A percentile compares a stretch with the other conserved stretches of the same genome.
phyloP scores from a whole-genome alignment of 176 grass and related monocot species.

The Guadua angustifolia region DNA sequence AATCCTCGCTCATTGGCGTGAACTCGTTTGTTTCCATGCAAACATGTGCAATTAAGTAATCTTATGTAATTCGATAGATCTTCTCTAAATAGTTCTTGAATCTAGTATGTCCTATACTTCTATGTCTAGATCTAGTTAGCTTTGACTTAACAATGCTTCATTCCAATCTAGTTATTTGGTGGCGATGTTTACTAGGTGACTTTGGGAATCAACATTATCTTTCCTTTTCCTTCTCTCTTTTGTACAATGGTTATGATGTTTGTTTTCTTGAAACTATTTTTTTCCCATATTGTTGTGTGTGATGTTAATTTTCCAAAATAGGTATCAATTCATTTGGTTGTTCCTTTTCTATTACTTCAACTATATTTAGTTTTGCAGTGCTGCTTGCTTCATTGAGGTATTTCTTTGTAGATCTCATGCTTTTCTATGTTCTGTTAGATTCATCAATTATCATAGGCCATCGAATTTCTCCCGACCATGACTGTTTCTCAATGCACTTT shows the following conservation, averaged over 20 bases:
- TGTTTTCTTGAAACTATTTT: constrained; percentile 14
- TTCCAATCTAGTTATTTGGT: constrained; percentile 2
- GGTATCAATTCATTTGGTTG: neutral
- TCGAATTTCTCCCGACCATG: neutral
- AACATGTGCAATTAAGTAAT: constrained; percentile 11
- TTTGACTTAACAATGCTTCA: constrained; percentile 22
- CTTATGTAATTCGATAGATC: constrained; percentile 22
- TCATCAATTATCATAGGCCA: neutral
- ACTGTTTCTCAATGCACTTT: neutral
- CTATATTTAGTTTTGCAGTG: constrained; percentile 17
- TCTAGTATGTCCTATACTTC: neutral
- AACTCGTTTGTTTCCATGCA: constrained; percentile 7
- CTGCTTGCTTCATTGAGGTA: constrained; percentile 10
- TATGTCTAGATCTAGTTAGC: constrained; percentile 29
- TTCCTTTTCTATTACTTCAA: neutral
- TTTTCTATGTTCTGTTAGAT: constrained; percentile 20
- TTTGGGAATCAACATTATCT: constrained; percentile 9
- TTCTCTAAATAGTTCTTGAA: constrained; percentile 13
- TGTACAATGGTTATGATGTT: constrained; percentile 5
- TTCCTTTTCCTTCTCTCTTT: neutral
- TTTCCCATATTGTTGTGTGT: neutral
- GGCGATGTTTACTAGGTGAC: constrained; percentile 5
- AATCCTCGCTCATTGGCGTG: neutral
- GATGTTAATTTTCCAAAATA: constrained; percentile 18
- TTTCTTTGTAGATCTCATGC: neutral